Conservation (phyloP, 1,284 basidiomycete genomes). For the Mrakiaceae sp. region DNA sequence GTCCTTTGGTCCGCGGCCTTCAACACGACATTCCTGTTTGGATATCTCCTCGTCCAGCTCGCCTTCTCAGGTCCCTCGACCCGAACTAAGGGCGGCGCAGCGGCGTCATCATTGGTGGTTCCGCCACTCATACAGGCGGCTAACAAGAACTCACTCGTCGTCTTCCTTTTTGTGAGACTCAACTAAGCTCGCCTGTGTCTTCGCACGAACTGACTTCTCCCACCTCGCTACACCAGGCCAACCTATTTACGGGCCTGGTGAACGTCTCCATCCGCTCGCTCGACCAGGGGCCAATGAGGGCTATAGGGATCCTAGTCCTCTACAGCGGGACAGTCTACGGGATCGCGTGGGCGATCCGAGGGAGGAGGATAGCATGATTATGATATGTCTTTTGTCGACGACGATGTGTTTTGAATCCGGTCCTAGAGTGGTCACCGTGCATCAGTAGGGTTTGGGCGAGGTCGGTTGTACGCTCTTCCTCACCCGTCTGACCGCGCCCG, state of each 20-base stretch:
- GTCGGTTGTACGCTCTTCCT: no score
- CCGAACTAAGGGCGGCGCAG: not conserved
- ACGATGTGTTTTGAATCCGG: no score
- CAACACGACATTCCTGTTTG: conserved; percentile 75
- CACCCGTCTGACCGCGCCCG: no score
- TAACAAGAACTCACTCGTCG: conserved; percentile 63
- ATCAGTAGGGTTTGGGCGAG: no score
- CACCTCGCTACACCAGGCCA: conserved; percentile 44
- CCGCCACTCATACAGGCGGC: conserved; percentile 64
- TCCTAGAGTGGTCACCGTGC: no score
- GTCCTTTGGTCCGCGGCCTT: conserved; percentile 81
- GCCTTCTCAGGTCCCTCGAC: conserved; percentile 42
- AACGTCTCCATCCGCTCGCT: conserved; percentile 76
- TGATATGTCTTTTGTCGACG: no score
- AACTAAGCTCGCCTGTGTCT: not conserved
- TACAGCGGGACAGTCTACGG: conserved; percentile 54
- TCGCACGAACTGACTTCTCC: not conserved
- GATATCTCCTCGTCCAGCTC: conserved; percentile 67
- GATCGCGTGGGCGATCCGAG: conserved; percentile 48
- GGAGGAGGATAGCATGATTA: conserved; percentile 21
- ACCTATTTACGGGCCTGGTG: conserved; percentile 71
- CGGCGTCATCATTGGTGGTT: conserved; percentile 23
- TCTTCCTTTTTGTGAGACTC: conserved; percentile 70
- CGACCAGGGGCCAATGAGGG: conserved; percentile 49
- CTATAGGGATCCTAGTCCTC: conserved; percentile 51